These are phyloP conservation scores for Globisporangium viniferum DNA, from an alignment of 352 stramenopile genomes.

Conservation along the genomic window DNA sequence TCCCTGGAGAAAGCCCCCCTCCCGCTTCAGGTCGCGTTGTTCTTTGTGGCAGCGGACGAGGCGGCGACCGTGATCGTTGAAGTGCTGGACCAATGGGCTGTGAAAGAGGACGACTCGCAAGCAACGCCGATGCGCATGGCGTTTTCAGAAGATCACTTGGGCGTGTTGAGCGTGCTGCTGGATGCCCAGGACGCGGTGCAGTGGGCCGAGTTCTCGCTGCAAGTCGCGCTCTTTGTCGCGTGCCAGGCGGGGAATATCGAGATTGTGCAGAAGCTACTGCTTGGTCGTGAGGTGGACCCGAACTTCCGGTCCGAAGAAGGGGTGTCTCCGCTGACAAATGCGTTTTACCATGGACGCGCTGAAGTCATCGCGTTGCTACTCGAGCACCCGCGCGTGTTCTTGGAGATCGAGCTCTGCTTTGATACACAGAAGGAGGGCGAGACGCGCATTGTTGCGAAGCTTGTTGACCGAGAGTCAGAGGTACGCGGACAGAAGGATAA, in stretches of 20 bases:
- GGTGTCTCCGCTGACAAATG: constrained; percentile 6
- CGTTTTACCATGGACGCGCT: constrained; percentile 3
- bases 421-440: neutral
- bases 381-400: neutral
- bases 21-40: constrained; percentile 3
- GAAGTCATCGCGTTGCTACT: constrained; percentile 12
- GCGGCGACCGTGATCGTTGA: constrained; percentile 6
- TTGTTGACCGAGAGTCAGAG: neutral
- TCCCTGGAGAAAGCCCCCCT: neutral
- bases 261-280: neutral
- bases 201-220: constrained; percentile 4
- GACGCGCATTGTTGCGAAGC: neutral
- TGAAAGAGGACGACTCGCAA: neutral
- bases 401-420: constrained; percentile 17
- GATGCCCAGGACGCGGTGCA: constrained; percentile 1
- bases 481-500: neutral
- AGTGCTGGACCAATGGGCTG: neutral
- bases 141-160: constrained; percentile 9
- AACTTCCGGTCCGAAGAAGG: constrained; percentile 5
- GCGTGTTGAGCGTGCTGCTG: constrained; percentile 7
- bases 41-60: constrained; percentile 6
- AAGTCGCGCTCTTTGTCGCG: constrained; percentile 10
- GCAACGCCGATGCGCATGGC: neutral
- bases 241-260: constrained; percentile 7
- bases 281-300: neutral